Conservation (phyloP, 768 basidiomycete genomes). For the Xanthoconium stramineum region DNA sequence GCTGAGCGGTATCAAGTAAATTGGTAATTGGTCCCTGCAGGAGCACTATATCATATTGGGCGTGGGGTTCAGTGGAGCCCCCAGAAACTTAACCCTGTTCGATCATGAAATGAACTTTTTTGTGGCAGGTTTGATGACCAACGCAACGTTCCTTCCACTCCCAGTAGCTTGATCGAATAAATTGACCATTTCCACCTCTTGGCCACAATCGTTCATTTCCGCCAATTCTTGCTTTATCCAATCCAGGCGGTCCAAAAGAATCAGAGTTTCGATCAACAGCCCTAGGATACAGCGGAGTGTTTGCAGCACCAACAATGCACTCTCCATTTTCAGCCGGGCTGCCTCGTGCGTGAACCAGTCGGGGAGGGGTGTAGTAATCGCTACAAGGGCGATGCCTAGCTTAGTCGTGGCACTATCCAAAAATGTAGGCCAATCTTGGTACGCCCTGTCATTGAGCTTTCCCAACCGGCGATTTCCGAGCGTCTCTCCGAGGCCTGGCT, state of each 20-base stretch:
- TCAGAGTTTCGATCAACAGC: constrained; percentile 61
- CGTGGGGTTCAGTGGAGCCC: constrained; percentile 3
- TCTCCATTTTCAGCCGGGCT: constrained; percentile 31
- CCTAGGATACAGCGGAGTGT: constrained; percentile 67
- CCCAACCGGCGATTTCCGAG: constrained; percentile 48
- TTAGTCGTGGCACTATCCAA: constrained; percentile 34
- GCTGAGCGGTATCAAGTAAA: constrained; percentile 20
- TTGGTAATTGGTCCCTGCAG: constrained; percentile 9
- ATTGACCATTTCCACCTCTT: constrained; percentile 49
- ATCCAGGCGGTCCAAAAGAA: constrained; percentile 57
- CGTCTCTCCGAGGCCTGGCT: constrained; percentile 36
- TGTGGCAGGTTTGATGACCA: constrained; percentile 45
- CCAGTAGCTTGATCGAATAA: constrained; percentile 71
- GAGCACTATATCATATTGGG: constrained; percentile 5
- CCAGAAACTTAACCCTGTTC: constrained; percentile 4
- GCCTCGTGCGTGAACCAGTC: constrained; percentile 21
- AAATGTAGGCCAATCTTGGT: constrained; percentile 49
- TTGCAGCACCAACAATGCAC: constrained; percentile 56
- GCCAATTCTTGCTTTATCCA: constrained; percentile 49
- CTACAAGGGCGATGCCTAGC: constrained; percentile 21
- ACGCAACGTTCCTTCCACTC: constrained; percentile 69
- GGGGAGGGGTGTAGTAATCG: constrained; percentile 15
- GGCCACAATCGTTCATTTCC: constrained; percentile 19
- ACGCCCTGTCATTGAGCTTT: constrained; percentile 48
- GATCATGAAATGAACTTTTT: not conserved